Percentiles rank a stretch among this genome's conserved stretches.
Conservation (phyloP, 83 land plant genomes). For the Diphasiastrum complanatum region DNA sequence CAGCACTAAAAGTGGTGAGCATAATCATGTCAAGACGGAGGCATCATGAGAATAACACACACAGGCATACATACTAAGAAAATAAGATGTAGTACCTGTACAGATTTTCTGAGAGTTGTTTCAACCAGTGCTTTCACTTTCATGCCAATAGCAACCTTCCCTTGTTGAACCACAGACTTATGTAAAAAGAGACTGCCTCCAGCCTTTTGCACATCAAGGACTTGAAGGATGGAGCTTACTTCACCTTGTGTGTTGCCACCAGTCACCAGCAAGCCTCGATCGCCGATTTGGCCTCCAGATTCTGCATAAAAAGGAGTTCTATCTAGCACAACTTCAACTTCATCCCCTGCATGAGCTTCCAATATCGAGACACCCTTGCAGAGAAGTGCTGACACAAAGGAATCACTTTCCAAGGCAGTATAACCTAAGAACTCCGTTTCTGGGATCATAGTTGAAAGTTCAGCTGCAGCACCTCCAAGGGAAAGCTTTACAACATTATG, state of each 20-base stretch:
- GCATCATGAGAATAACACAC: too few species aligned
- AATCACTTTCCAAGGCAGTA: conserved; percentile 41
- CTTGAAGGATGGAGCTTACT: conserved; percentile 24
- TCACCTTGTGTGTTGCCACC: conserved; percentile 29
- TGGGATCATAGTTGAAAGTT: conserved; percentile 38
- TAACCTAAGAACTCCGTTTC: conserved; percentile 86
- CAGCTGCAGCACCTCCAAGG: conserved; percentile 47
- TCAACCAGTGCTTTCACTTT: conserved; percentile 73
- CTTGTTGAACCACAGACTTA: conserved; percentile 59
- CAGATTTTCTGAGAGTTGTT: conserved; percentile 53
- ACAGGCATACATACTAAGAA: not conserved
- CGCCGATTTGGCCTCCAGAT: conserved; percentile 94
- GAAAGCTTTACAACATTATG: conserved; percentile 73
- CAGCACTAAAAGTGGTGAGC: too few species aligned
- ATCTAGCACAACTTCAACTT: conserved; percentile 65
- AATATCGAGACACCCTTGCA: conserved; percentile 50
- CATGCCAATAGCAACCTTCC: conserved; percentile 54
- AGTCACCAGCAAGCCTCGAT: conserved; percentile 53
- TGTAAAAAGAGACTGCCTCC: conserved; percentile 65
- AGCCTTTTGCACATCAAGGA: conserved; percentile 75
- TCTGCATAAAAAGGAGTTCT: conserved; percentile 95
- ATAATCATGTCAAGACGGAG: too few species aligned
- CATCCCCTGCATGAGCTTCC: conserved; percentile 64
- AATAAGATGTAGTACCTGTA: conserved; percentile 44
- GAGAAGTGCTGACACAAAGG: conserved; percentile 52